phyloP scores from a whole-genome alignment of 371 early-diverging fungal species.

The Mortierella sp. region DNA sequence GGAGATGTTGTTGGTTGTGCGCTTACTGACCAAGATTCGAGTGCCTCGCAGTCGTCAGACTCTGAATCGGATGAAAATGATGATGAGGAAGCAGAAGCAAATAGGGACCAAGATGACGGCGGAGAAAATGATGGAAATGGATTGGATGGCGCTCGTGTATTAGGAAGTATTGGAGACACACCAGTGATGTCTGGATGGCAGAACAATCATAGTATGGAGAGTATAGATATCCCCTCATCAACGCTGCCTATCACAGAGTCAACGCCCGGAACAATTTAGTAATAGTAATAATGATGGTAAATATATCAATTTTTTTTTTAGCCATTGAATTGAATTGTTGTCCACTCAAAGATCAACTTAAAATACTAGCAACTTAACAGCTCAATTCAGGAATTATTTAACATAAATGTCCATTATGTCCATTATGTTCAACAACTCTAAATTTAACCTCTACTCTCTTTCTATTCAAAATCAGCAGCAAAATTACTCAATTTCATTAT shows the following conservation, averaged over 20 bases:
- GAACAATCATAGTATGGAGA: conserved; percentile 35
- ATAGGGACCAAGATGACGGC: neutral
- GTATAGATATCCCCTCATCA: conserved; percentile 24
- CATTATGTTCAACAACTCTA: too few relatives aligned
- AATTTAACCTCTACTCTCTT: too few relatives aligned
- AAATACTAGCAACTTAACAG: too few relatives aligned
- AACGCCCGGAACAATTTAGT: neutral
- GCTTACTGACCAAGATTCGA: conserved; percentile 16
- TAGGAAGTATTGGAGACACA: conserved; percentile 6
- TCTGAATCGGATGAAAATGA: conserved; percentile 13
- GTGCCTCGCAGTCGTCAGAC: conserved; percentile 12
- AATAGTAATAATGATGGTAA: neutral
- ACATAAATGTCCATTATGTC: too few relatives aligned
- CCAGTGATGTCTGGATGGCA: conserved; percentile 28
- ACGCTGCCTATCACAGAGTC: conserved; percentile 12
- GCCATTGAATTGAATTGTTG: too few relatives aligned
- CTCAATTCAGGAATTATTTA: too few relatives aligned
- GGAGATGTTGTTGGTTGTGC: conserved; percentile 66
- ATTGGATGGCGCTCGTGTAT: neutral
- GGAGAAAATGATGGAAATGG: neutral
- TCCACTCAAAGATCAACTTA: too few relatives aligned
- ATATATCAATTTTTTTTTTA: too few relatives aligned
- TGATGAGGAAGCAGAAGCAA: conserved; percentile 5
- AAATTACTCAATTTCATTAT: too few relatives aligned
- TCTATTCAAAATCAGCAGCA: too few relatives aligned